Evolutionary conservation across 495 filamentous ascomycete species (phyloP), one percentile per base, ranked within the genome.

Genomic region (Lentithecium fluviatile): DNA sequence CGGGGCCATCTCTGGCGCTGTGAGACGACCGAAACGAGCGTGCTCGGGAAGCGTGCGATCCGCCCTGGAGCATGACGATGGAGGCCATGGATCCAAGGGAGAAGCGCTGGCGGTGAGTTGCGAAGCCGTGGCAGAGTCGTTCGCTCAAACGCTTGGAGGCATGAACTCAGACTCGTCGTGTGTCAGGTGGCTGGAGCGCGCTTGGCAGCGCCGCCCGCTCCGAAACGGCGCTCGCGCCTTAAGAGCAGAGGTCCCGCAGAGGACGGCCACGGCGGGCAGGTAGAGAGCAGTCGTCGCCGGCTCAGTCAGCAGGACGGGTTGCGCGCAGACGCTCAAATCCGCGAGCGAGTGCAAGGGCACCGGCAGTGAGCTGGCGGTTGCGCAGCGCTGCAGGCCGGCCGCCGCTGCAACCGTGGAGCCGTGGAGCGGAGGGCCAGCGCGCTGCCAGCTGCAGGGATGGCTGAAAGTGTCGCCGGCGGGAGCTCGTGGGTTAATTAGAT

Each of bases 1-100:
- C 52, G 2, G 23, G 52, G 53, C 36, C 25, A 3, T 37, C 46
- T 52, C 51, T 52, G 60, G 51, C 17, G 52, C 55, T 23, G 60
- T 61, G 58, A 48, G 59, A 56, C 59, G 29, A 24, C 13, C 55
- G 61, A 59, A 58, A 64, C 61, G 52, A 54, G 21, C 48, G 19
- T 6, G 19, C 46, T 38, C 55, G 61, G 61, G 54, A 34, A 20
- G 43, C 13, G 38, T 52, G 60, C 46, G 36, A 52, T 56, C 60
- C 60, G 60, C 23, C 26, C n/a, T 34, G 23, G 47, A 52, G 52
- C 56, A 56, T 52, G 56, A 63, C 52, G 53, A 56, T 52, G 36
- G 56, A 52, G 52, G 52, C 20, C 19, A n/a, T 47, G 32, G 20
- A 26, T 19, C 38, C 47, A 53, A 36, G 43, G 59, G 36, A 23